Conservation (phyloP, 768 basidiomycete species). For the Neoboletus magnificus region DNA sequence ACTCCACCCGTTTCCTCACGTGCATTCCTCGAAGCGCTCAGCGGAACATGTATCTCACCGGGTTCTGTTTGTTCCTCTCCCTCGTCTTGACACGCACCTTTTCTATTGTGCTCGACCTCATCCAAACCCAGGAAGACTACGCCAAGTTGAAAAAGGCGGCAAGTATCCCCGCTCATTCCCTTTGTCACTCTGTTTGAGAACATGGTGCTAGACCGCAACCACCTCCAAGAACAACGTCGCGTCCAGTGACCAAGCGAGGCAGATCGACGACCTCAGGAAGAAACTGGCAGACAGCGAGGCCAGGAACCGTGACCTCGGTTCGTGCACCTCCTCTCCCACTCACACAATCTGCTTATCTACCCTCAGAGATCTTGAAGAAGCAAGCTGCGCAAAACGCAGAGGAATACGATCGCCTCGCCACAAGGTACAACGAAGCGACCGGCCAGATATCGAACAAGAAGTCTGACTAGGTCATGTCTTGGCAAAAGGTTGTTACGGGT, state of each 20-base stretch:
- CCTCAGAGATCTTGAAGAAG: slow-evolving; percentile 72
- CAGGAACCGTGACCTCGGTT: slow-evolving; percentile 66
- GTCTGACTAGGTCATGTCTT: slow-evolving; percentile 44
- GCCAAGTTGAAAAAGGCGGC: slow-evolving; percentile 72
- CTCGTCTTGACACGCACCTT: slow-evolving; percentile 92
- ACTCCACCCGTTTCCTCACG: not conserved
- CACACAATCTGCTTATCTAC: not conserved
- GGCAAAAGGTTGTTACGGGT: too few relatives aligned
- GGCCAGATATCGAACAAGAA: slow-evolving; percentile 63
- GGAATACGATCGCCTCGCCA: slow-evolving; percentile 82
- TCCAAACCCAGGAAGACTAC: slow-evolving; percentile 86
- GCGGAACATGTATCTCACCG: slow-evolving; percentile 89
- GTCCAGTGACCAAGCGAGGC: slow-evolving; percentile 27
- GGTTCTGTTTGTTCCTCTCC: slow-evolving; percentile 93
- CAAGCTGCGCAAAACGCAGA: slow-evolving; percentile 74
- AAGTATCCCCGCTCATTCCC: not conserved
- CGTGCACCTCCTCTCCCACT: slow-evolving; percentile 11
- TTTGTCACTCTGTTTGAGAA: not conserved
- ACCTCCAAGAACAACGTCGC: slow-evolving; percentile 29
- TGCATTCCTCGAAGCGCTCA: slow-evolving; percentile 53
- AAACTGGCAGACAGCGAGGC: slow-evolving; percentile 56
- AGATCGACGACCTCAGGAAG: slow-evolving; percentile 67
- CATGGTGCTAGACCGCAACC: slow-evolving; percentile 31
- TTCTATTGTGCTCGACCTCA: slow-evolving; percentile 87
- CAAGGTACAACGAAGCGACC: slow-evolving; percentile 68